Evolutionary conservation across 2,329 filamentous ascomycete species (phyloP).

Genomic region (Arachnopeziza araneosa): DNA sequence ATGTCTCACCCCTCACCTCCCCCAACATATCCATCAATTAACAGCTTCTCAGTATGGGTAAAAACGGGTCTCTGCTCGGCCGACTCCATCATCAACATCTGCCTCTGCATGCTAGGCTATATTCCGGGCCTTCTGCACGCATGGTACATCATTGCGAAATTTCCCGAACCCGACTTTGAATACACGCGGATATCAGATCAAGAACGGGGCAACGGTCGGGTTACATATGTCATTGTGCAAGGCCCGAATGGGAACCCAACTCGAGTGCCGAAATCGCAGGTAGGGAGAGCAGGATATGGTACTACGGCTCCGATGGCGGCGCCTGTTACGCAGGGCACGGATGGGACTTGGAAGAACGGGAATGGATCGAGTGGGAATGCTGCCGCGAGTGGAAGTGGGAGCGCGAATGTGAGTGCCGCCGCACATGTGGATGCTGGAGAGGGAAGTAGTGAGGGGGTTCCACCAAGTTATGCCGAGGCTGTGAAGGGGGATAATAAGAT

Average conservation of each 20-base stretch:
- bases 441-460: constrained; percentile 42
- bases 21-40: constrained; percentile 11
- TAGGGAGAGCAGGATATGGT: constrained; percentile 21
- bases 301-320: constrained; percentile 30
- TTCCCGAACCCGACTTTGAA: constrained; percentile 74
- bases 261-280: constrained; percentile 17
- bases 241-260: constrained; percentile 34
- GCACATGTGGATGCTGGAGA: constrained; percentile 5
- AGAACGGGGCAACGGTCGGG: constrained; percentile 43
- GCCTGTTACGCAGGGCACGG: constrained; percentile 30
- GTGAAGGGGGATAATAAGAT: constrained; percentile 89
- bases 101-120: constrained; percentile 73
- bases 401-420: neutral
- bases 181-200: constrained; percentile 34
- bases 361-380: constrained; percentile 21
- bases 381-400: constrained; percentile 24
- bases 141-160: constrained; percentile 96
- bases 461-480: constrained; percentile 86
- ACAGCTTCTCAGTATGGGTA: constrained; percentile 70
- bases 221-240: constrained; percentile 75
- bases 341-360: constrained; percentile 23
- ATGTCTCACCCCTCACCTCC: constrained; percentile 27
- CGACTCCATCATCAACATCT: constrained; percentile 92
- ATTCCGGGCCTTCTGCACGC: constrained; percentile 87
- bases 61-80: constrained; percentile 89